Evolutionary conservation across 192 early-diverging fungal genomes (phyloP), one percentile per base, ranked within the genome.

Genomic region (Phlyctochytrium bullatum): DNA sequence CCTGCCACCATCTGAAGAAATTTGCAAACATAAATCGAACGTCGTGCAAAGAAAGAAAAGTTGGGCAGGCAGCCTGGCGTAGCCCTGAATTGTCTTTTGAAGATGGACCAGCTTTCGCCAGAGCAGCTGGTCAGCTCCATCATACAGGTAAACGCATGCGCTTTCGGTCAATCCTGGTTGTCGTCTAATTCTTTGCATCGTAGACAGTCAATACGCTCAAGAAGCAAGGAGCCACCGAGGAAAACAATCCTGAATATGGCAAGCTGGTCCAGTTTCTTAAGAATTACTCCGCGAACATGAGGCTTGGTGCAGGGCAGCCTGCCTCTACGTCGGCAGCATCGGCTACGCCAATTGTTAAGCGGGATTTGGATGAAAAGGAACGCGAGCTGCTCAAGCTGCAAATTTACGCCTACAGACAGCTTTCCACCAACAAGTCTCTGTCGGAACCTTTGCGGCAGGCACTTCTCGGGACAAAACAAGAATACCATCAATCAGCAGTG

Each of bases 161-260:
- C n/a, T n/a, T n/a, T n/a, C n/a, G n/a, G n/a, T n/a, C n/a, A n/a
- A n/a, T n/a, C n/a, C n/a, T n/a, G n/a, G n/a, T n/a, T n/a, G n/a
- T n/a, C n/a, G n/a, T n/a, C n/a, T n/a, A n/a, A n/a, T n/a, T n/a
- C n/a, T n/a, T n/a, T n/a, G 47, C 47, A 16, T 14, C 47, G n/a
- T 52, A 81, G 76, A 57, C 53, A 24, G 74, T 73, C 2, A 80
- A 86, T 62, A 62, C 71, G 27, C 63, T 89, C 76, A 84, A 90
- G 62, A 69, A 78, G 10, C 76, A 74, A 14, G 91, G 92, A 17
- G 86, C 89, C 17, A 93, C 85, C 10, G 91, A 96, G 80, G 82
- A 83, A 40, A 92, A 85, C 68, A 86, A 87, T 66, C 79, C 80
- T 17, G 90, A 93, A 67, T 90, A 82, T 66, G 91, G 89, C 32